A percentile compares a stretch with the other conserved stretches of the same genome.
phyloP scores from a whole-genome alignment of 2,329 filamentous ascomycete genomes.

The Ophiocordyceps unilateralis region DNA sequence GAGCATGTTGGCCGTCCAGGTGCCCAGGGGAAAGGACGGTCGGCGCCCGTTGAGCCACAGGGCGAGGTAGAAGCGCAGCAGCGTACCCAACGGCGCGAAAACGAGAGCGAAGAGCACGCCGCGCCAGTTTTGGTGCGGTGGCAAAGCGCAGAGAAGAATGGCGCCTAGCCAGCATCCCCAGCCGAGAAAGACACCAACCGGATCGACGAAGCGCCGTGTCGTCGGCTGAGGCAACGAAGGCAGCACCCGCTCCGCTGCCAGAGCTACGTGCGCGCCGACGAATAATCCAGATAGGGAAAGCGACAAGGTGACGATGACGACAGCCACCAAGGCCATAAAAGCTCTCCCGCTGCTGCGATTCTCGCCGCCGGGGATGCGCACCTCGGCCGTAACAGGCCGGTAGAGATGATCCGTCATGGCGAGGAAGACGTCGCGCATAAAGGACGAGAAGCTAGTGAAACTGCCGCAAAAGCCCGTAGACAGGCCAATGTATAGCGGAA shows the following conservation, averaged over 20 bases:
- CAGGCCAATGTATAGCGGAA: slow-evolving; percentile 75
- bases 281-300: slow-evolving; percentile 54
- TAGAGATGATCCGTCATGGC: slow-evolving; percentile 57
- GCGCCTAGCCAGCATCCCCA: slow-evolving; percentile 66
- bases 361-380: slow-evolving; percentile 4
- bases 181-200: slow-evolving; percentile 42
- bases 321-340: slow-evolving; percentile 63
- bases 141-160: slow-evolving; percentile 52
- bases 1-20: slow-evolving; percentile 64
- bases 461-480: slow-evolving; percentile 79
- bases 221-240: slow-evolving; percentile 42
- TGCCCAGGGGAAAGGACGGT: slow-evolving; percentile 64
- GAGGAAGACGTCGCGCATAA: slow-evolving; percentile 65
- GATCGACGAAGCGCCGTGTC: slow-evolving; percentile 46
- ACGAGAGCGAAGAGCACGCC: slow-evolving; percentile 59
- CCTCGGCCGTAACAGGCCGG: neutral
- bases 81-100: slow-evolving; percentile 67
- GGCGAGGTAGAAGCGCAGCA: slow-evolving; percentile 58
- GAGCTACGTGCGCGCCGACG: slow-evolving; percentile 58
- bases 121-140: slow-evolving; percentile 61
- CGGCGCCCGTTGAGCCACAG: slow-evolving; percentile 51
- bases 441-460: slow-evolving; percentile 78
- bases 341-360: slow-evolving; percentile 57
- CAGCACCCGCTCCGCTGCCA: slow-evolving; percentile 36
- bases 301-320: slow-evolving; percentile 54